Conservation (phyloP, 2,329 filamentous ascomycete species). For the Fusarium graminum region DNA sequence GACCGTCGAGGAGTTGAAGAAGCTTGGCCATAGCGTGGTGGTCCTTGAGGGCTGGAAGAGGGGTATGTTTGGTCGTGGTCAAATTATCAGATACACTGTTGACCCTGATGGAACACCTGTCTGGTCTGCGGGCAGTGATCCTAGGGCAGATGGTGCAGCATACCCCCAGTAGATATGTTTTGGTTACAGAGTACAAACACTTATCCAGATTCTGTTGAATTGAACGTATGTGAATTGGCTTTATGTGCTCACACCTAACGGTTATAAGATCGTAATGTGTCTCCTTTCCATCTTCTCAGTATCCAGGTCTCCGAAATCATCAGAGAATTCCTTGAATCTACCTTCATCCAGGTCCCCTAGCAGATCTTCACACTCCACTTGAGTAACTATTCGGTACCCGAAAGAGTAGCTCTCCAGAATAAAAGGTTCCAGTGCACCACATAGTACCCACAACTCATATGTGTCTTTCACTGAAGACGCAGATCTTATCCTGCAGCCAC, state of each 20-base stretch:
- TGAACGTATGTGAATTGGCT: rapidly evolving
- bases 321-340: neutral
- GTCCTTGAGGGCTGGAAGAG: constrained; percentile 75
- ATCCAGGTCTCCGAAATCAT: neutral
- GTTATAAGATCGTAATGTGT: constrained; percentile 2
- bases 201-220: neutral
- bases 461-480: neutral
- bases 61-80: constrained; percentile 84
- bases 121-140: constrained; percentile 91
- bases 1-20: constrained; percentile 74
- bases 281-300: neutral
- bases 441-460: constrained; percentile 1
- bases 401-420: neutral
- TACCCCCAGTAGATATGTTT: constrained; percentile 60
- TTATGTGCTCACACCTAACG: rapidly evolving
- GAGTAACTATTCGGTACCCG: neutral
- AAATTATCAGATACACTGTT: constrained; percentile 83
- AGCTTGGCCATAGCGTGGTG: constrained; percentile 79
- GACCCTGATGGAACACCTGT: constrained; percentile 78
- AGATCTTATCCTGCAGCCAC: neutral
- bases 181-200: neutral
- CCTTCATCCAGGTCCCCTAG: neutral
- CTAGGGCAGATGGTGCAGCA: constrained; percentile 82
- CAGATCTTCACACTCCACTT: neutral
- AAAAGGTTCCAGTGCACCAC: neutral